phyloP scores from a whole-genome alignment of 2,329 filamentous ascomycete species.

The Botrytis sinoallii region DNA sequence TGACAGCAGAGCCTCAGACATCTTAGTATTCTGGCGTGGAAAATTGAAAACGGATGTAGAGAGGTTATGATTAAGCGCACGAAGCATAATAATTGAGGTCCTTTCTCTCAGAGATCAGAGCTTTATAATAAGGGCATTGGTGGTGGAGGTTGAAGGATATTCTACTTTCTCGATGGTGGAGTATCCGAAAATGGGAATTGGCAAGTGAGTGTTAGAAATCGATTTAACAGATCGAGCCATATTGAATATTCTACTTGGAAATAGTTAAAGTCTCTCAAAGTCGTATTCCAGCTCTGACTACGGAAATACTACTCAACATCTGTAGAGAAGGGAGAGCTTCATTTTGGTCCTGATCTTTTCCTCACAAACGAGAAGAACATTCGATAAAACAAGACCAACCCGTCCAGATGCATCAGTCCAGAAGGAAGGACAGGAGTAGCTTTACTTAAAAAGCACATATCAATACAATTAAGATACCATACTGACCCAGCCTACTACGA shows the following conservation, averaged over 20 bases:
- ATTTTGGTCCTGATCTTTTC: not conserved
- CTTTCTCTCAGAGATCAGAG: not conserved
- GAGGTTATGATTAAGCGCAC: not conserved
- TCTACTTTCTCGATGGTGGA: not conserved
- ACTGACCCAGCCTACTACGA: not conserved
- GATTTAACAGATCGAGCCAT: not conserved
- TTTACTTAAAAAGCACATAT: not conserved
- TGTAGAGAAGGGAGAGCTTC: not conserved
- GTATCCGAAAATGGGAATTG: not conserved
- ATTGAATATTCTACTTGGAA: not conserved
- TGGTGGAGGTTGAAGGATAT: not conserved
- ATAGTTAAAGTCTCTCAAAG: not conserved
- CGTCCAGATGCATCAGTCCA: not conserved
- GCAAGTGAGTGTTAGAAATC: not conserved
- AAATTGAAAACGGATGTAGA: not conserved
- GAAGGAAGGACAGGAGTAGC: not conserved
- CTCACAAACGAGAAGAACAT: not conserved
- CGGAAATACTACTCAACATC: not conserved
- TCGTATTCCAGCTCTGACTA: not conserved
- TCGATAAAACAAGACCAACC: not conserved
- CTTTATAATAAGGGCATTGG: not conserved
- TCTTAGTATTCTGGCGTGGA: not conserved
- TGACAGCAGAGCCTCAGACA: not conserved
- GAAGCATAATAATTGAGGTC: not conserved
- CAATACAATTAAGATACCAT: not conserved